Evolutionary conservation across 495 filamentous ascomycete genomes (phyloP), one percentile per base, ranked within the genome.

Genomic region (Elasticomyces elasticus): DNA sequence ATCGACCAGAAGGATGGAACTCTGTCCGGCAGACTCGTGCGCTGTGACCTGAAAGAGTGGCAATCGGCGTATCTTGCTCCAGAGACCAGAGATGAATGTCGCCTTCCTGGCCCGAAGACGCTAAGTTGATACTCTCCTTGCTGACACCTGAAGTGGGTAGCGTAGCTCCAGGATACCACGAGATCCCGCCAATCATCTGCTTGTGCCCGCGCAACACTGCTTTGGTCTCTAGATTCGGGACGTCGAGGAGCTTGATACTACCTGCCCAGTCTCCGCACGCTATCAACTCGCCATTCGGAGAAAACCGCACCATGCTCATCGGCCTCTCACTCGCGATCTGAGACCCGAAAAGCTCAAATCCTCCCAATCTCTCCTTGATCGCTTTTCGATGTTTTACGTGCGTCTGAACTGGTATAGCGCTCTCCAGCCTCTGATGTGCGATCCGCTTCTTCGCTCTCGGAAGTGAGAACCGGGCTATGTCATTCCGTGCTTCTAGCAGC

Each of bases 201-300:
- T 77, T 86, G 63, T 99, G 92, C 5, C 86, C 92, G 35, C 90
- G 77, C 49, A 92, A 68, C 7, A 77, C 81, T 54, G 71, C 75
- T 59, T 81, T 86, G 59, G 85, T 82, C 49, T 90, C 81, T 40
- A 99, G 72, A 52, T 83, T 84, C 0, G 90, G 90, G 3, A 95
- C 83, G 41, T 82, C 78, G 52, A 96, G 78, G 45, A 99, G 73
- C 56, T 85, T 89, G 40, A 99, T 83, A 15, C 84, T 83, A 28
- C 92, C 92, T 9, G 79, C 83, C 87, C 88, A 97, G 62, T 89
- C 95, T 33, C 91, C 92, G 9, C 86, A 87, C 2, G 92, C 92
- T 42, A 97, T 76, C 7, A 82, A 80, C 64, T 89, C 71, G 15
- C 87, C 86, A 61, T 87, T 84, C 1, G 94, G 92, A 12, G 91